A percentile compares a stretch with the other conserved stretches of the same genome.
Evolutionary conservation across 2,329 filamentous ascomycete genomes (phyloP).

Genomic region (Daldinia sp.): DNA sequence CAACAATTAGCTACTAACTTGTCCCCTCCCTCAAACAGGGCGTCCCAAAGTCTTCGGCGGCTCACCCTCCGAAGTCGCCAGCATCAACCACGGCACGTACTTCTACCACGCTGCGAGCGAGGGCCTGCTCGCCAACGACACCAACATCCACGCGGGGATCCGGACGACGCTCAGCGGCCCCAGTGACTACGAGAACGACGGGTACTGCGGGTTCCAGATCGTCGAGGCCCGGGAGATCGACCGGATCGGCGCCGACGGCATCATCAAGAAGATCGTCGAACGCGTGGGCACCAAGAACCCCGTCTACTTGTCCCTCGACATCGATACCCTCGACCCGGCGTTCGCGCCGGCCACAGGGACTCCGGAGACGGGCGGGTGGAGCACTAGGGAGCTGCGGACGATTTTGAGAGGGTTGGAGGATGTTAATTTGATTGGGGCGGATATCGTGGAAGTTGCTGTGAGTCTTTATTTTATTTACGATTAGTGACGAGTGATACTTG

Average conservation of each 20-base stretch:
- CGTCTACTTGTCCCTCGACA: constrained; percentile 86
- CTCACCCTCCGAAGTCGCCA: constrained; percentile 78
- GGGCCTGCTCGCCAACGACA: constrained; percentile 82
- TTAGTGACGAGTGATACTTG: neutral
- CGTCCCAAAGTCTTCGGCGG: constrained; percentile 89
- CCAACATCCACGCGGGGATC: constrained; percentile 89
- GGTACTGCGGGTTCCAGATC: constrained; percentile 86
- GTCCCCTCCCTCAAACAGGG: constrained; percentile 64
- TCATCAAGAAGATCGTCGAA: constrained; percentile 81
- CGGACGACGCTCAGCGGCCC: constrained; percentile 83
- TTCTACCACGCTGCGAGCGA: constrained; percentile 86
- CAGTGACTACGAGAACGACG: constrained; percentile 86
- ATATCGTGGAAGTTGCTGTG: constrained; percentile 78
- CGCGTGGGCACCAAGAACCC: constrained; percentile 80
- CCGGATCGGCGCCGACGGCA: constrained; percentile 70
- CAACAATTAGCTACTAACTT: constrained; percentile 8
- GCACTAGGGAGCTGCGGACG: constrained; percentile 77
- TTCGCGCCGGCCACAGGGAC: constrained; percentile 82
- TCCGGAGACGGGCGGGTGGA: constrained; percentile 82
- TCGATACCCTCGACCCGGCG: constrained; percentile 87
- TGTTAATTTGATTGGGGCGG: constrained; percentile 76
- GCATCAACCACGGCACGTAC: constrained; percentile 89
- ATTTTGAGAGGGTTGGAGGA: constrained; percentile 77
- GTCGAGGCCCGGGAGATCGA: constrained; percentile 75
- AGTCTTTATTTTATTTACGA: constrained; percentile 37